A percentile compares a stretch with the other conserved stretches of the same genome.
Conservation (phyloP, 768 basidiomycete species). For the Hebeloma cylindrosporum region DNA sequence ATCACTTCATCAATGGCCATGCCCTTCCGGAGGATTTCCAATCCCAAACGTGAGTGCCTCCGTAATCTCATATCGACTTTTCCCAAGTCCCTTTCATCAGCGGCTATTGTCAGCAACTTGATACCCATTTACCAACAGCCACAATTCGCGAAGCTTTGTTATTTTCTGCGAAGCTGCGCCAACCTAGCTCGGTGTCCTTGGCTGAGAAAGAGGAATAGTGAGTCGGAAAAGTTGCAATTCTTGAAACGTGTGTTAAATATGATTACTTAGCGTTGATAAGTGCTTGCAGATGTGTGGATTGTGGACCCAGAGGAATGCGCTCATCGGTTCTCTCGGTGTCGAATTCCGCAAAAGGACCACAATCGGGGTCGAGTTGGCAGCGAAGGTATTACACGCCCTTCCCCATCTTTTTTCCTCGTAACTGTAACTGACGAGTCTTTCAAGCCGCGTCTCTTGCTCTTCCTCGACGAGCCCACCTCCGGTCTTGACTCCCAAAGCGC, state of each 20-base stretch:
- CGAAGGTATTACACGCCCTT: constrained; percentile 65
- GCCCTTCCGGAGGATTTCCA: constrained; percentile 54
- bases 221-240: constrained; percentile 23
- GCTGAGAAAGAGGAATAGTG: constrained; percentile 79
- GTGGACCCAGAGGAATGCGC: constrained; percentile 56
- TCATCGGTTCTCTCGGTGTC: constrained; percentile 60
- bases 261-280: constrained; percentile 34
- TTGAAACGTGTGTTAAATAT: background rate
- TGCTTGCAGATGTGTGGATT: constrained; percentile 64
- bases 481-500: constrained; percentile 86
- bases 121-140: constrained; percentile 68
- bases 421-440: constrained; percentile 15
- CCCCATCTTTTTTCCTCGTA: background rate
- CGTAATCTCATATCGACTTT: background rate
- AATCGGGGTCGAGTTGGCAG: constrained; percentile 84
- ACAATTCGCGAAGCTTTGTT: constrained; percentile 81
- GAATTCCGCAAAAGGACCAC: constrained; percentile 80
- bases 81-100: constrained; percentile 3
- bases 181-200: constrained; percentile 60
- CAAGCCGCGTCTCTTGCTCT: constrained; percentile 74
- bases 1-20: constrained; percentile 55
- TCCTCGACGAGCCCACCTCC: constrained; percentile 88
- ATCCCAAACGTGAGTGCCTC: constrained; percentile 48
- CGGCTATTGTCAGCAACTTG: constrained; percentile 84
- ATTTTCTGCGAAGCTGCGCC: constrained; percentile 79